These are phyloP conservation scores for Aspergillus tanneri DNA, from an alignment of 2,329 filamentous ascomycete genomes.

Conservation along the genomic window DNA sequence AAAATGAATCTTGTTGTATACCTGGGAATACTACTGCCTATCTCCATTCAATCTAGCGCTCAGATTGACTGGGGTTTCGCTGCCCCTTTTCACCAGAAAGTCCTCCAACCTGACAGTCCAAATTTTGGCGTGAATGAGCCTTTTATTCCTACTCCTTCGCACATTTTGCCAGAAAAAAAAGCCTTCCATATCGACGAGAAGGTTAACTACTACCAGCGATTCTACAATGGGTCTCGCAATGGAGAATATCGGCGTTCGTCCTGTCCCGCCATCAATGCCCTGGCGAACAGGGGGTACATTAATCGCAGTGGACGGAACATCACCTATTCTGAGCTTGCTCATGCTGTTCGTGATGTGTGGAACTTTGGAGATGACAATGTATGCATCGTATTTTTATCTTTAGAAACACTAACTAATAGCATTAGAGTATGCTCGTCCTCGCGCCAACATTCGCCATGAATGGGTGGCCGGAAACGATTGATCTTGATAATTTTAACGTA, in stretches of 20 bases:
- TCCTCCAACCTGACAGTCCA: background rate
- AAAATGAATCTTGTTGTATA: background rate
- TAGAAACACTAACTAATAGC: background rate
- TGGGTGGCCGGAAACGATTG: constrained; percentile 1
- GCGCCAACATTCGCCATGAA: constrained; percentile 1
- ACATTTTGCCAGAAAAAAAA: background rate
- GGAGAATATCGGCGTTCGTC: background rate
- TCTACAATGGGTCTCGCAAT: background rate
- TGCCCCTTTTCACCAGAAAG: background rate
- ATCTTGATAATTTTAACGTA: constrained; percentile 1
- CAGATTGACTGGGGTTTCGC: background rate
- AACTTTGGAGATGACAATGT: constrained; percentile 5
- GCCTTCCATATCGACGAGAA: background rate
- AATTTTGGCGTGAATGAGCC: constrained; percentile 3
- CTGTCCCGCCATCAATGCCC: background rate
- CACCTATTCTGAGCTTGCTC: background rate
- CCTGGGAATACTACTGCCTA: background rate
- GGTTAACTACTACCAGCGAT: background rate
- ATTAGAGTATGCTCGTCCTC: background rate
- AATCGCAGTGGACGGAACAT: constrained; percentile 1
- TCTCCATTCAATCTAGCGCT: background rate
- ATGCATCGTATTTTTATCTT: background rate
- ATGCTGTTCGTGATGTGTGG: background rate
- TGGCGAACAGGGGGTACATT: constrained; percentile 1
- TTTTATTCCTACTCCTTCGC: background rate